Evolutionary conservation across 768 basidiomycete genomes (phyloP), one percentile per base, ranked within the genome.

Genomic region (Lactarius sanguifluus): DNA sequence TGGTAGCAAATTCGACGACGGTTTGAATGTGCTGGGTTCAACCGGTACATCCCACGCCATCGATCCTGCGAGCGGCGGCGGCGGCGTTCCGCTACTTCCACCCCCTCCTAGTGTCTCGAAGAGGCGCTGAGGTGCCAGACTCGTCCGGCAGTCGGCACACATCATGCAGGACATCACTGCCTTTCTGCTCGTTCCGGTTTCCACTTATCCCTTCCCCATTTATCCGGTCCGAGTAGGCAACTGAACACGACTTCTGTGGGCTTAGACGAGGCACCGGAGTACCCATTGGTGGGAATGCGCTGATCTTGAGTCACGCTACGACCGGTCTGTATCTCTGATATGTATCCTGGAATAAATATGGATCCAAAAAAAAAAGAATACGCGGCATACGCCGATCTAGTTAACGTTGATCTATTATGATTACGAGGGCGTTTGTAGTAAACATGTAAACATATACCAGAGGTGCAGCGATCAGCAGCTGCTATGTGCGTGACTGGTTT

Each of bases 51-150:
- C 71, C 10, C 60, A 69, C 10, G 59, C 58, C 30, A 47, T 52
- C 5, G 66, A 67, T 32, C 25, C 64, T 41, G 61, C 20, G 15
- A 68, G 67, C 50, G 77, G 81, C 45, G 77, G 81, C 54, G 72
- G 73, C 50, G 78, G 79, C 23, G 76, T 92, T 56, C 90, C 92
- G 9, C 79, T 93, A n/a, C 77, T 94, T 41, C 92, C 92, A 3
- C 92, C 92, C n/a, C 92, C 92, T 7, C 92, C 92, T 10, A 84
- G 85, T 74, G 82, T 82, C n/a, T 78, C 78, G 40, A 85, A 80
- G 76, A 82, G 76, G 71, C 80, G 80, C 55, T 76, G 63, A 72
- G 15, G 5, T 50, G 28, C 55, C 32, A 32, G 30, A 32, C 32
- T 16, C 54, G 20, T 5, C 50, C 23, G 4, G 50, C 50, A 20